These are phyloP conservation scores for Didymella pinodella DNA, from an alignment of 2,329 filamentous ascomycete species.

Conservation along the genomic window DNA sequence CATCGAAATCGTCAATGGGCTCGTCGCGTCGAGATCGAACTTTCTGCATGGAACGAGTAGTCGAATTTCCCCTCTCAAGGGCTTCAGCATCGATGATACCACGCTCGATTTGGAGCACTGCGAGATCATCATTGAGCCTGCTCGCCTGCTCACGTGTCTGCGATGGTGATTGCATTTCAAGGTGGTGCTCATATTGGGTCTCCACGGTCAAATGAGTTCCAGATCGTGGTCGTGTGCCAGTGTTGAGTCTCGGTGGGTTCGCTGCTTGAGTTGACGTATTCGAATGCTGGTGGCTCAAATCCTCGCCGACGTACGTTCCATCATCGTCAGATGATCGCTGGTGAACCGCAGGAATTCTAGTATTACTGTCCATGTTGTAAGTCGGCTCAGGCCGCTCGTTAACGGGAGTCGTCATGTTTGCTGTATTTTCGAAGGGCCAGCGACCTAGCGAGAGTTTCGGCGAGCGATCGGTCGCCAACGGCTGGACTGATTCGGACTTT, in stretches of 20 bases:
- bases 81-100: conserved; percentile 59
- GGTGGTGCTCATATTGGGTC: conserved; percentile 50
- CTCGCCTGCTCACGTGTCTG: conserved; percentile 66
- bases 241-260: conserved; percentile 21
- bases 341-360: conserved; percentile 23
- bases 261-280: conserved; percentile 17
- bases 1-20: conserved; percentile 71
- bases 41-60: conserved; percentile 57
- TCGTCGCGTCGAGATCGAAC: conserved; percentile 64
- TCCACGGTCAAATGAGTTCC: conserved; percentile 59
- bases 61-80: conserved; percentile 45
- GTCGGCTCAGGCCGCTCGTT: conserved; percentile 48
- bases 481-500: background rate
- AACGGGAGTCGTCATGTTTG: conserved; percentile 48
- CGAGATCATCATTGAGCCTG: conserved; percentile 71
- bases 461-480: conserved; percentile 1
- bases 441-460: conserved; percentile 6
- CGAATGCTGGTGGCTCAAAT: conserved; percentile 42
- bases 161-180: conserved; percentile 59
- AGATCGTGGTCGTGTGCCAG: conserved; percentile 34
- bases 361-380: conserved; percentile 46
- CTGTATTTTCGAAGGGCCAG: conserved; percentile 17
- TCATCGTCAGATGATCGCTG: conserved; percentile 51
- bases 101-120: conserved; percentile 70
- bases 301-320: conserved; percentile 50